phyloP scores from a whole-genome alignment of 2,329 filamentous ascomycete genomes.

The Cercospora zeina region DNA sequence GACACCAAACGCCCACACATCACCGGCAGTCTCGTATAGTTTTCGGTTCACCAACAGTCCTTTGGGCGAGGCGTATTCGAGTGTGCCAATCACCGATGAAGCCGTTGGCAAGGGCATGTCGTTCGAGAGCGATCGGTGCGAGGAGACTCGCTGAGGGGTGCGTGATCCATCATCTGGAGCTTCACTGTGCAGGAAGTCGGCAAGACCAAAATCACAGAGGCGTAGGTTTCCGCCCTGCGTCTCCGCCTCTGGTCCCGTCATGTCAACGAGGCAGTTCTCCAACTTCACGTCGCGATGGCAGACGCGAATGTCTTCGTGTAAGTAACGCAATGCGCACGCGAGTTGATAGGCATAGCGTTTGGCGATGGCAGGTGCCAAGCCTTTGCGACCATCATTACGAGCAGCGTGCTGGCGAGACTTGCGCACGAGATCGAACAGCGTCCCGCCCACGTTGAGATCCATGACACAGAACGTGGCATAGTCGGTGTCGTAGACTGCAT shows the following conservation, averaged over 20 bases:
- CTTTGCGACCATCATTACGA: slow-evolving; percentile 34
- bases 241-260: slow-evolving; percentile 50
- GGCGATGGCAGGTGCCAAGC: slow-evolving; percentile 54
- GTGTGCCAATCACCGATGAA: slow-evolving; percentile 58
- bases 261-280: slow-evolving; percentile 66
- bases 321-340: slow-evolving; percentile 63
- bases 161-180: slow-evolving; percentile 27
- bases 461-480: slow-evolving; percentile 71
- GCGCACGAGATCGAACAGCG: slow-evolving; percentile 63
- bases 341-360: slow-evolving; percentile 64
- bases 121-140: slow-evolving; percentile 24
- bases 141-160: slow-evolving; percentile 17
- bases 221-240: slow-evolving; percentile 58
- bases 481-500: slow-evolving; percentile 65
- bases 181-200: slow-evolving; percentile 63
- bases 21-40: slow-evolving; percentile 57
- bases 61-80: slow-evolving; percentile 57
- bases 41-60: slow-evolving; percentile 46
- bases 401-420: slow-evolving; percentile 48
- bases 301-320: slow-evolving; percentile 66
- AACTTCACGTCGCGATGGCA: slow-evolving; percentile 69
- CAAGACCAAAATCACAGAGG: slow-evolving; percentile 69
- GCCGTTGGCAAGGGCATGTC: slow-evolving; percentile 30
- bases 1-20: slow-evolving; percentile 68
- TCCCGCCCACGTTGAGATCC: slow-evolving; percentile 63